These are phyloP conservation scores for Allomyces macrogynus DNA, from an alignment of 192 early-diverging fungal genomes.

Conservation along the genomic window DNA sequence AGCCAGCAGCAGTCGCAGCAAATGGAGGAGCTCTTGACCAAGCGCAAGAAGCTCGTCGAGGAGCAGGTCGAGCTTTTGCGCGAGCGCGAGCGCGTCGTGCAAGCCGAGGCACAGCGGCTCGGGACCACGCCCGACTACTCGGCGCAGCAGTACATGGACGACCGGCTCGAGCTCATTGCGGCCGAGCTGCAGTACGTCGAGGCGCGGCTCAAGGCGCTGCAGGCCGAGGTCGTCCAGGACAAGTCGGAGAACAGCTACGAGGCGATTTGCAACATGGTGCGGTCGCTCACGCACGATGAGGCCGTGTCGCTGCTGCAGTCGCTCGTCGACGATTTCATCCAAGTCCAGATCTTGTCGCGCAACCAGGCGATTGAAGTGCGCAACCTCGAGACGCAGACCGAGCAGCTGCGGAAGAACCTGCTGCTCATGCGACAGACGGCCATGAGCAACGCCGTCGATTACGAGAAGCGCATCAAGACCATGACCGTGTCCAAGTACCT, in stretches of 20 bases:
- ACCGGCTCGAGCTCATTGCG: slow-evolving; percentile 28
- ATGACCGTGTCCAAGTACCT: background rate
- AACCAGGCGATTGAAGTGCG: slow-evolving; percentile 17
- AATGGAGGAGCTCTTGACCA: slow-evolving; percentile 30
- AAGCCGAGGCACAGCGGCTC: slow-evolving; percentile 12
- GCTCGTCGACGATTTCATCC: slow-evolving; percentile 31
- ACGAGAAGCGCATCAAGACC: slow-evolving; percentile 20
- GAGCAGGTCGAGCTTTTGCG: slow-evolving; percentile 26
- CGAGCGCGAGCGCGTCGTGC: slow-evolving; percentile 23
- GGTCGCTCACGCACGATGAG: slow-evolving; percentile 24
- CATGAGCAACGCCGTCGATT: slow-evolving; percentile 20
- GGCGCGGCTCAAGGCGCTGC: slow-evolving; percentile 25
- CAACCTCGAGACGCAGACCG: slow-evolving; percentile 26
- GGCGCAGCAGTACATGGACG: slow-evolving; percentile 28
- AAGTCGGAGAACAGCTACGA: slow-evolving; percentile 19
- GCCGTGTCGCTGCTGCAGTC: slow-evolving; percentile 26
- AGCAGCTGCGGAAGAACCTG: slow-evolving; percentile 28
- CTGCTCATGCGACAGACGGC: slow-evolving; percentile 37
- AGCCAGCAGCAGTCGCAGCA: slow-evolving; percentile 6
- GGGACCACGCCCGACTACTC: slow-evolving; percentile 9
- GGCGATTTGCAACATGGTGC: slow-evolving; percentile 21
- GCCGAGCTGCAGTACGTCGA: slow-evolving; percentile 35
- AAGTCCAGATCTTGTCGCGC: slow-evolving; percentile 23
- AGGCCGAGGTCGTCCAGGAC: slow-evolving; percentile 24
- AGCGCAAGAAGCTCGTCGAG: slow-evolving; percentile 19